Base-by-base conservation (phyloP, 202 grass and related monocot genomes). In the Setaria viridis region DNA sequence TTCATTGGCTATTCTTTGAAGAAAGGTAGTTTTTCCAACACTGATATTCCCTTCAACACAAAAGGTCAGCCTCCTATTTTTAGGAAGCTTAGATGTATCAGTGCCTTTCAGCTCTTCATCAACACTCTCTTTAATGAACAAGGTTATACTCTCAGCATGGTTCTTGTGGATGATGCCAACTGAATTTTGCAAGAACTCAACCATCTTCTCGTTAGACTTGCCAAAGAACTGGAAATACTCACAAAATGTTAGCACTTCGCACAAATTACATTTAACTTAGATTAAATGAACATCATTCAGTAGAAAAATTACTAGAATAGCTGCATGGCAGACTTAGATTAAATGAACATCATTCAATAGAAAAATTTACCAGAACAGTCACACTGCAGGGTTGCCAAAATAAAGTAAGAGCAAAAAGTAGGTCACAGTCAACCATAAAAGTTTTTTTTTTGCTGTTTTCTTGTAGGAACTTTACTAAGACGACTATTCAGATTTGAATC, bases 21-120 rank as follows among this genome's bases (percentile, higher is more conserved):
- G 87, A 76, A 99, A 97, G 43, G 94, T 99, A 80, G 90, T 91
- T 64, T 99, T 99, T 25, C 97, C 97, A 60, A 99, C 97, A 71
- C 97, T 97, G 10, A 97, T 97, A 86, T 99, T 99, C 72, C 97
- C 97, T 93, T 99, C 97, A 33, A 99, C 97, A 64, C 94, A 99
- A 85, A 99, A 99, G 57, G 97, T 99, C 59, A 99, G 88, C 68
- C 94, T 90, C 74, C 95, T 92, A 77, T 91, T 94, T 54, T 72
- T 79, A 65, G 75, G 53, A 77, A 80, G 37, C 53, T 85, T 85
- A 87, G 85, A 55, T 35, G 77, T 68, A 54, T 90, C 83, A 55
- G 47, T 67, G 54, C 93, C 91, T 85, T 91, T 87, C 64, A 94
- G 62, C 49, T 96, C 97, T 46, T 95, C 84, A 81, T 94, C 92